Conservation (phyloP, 768 basidiomycete genomes). For the Panaeolus cyanescens region DNA sequence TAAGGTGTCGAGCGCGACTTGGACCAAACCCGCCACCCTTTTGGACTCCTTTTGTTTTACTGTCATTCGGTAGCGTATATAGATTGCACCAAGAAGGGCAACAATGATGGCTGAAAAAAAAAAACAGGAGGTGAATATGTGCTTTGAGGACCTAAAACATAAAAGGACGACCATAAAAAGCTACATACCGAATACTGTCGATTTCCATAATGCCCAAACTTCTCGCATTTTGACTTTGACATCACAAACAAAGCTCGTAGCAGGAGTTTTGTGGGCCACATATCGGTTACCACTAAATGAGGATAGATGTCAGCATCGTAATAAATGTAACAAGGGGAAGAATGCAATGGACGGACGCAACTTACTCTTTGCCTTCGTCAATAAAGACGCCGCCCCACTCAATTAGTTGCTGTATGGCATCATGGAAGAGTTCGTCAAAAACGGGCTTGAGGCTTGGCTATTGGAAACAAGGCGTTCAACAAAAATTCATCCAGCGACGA, state of each 20-base stretch:
- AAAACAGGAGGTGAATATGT: constrained; percentile 14
- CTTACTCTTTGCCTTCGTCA: constrained; percentile 66
- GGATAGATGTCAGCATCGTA: constrained; percentile 9
- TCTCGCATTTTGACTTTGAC: constrained; percentile 67
- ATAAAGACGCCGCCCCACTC: constrained; percentile 75
- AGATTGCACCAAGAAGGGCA: constrained; percentile 27
- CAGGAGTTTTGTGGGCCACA: constrained; percentile 70
- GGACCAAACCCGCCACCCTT: constrained; percentile 74
- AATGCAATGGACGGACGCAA: constrained; percentile 17
- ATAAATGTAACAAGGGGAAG: constrained; percentile 9
- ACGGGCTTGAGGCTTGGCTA: constrained; percentile 56
- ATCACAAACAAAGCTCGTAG: constrained; percentile 67
- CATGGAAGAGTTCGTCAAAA: constrained; percentile 76
- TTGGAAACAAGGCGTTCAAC: not conserved
- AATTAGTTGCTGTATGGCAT: constrained; percentile 76
- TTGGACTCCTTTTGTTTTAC: constrained; percentile 58
- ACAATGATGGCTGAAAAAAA: constrained; percentile 32
- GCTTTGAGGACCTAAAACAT: constrained; percentile 1
- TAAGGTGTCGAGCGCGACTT: constrained; percentile 77
- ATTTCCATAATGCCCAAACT: constrained; percentile 69
- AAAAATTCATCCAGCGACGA: constrained; percentile 16
- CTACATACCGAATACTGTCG: constrained; percentile 57
- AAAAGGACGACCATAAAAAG: constrained; percentile 16
- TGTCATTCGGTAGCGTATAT: constrained; percentile 44
- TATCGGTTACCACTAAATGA: constrained; percentile 65